A percentile compares a stretch with the other conserved stretches of the same genome.
Evolutionary conservation across 2,329 filamentous ascomycete genomes (phyloP).

Genomic region (Xylariaceae sp.): DNA sequence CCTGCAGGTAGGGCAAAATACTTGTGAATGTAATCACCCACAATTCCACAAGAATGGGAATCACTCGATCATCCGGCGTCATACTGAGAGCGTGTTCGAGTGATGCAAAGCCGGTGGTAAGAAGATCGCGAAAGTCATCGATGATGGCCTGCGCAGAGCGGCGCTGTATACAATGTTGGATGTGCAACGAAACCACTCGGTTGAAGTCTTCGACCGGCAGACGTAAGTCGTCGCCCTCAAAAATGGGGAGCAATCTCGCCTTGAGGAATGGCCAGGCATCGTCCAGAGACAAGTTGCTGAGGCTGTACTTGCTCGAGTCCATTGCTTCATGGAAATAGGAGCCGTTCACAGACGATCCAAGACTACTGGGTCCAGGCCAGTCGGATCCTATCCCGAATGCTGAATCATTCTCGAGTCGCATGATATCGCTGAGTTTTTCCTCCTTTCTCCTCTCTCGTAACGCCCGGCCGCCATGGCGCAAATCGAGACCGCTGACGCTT

Average conservation of each 20-base stretch:
- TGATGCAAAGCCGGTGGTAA: conserved; percentile 76
- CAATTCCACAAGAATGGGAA: conserved; percentile 83
- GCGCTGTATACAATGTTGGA: conserved; percentile 71
- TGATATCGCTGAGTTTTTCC: conserved; percentile 48
- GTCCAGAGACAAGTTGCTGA: conserved; percentile 66
- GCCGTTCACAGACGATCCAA: conserved; percentile 38
- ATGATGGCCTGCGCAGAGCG: conserved; percentile 65
- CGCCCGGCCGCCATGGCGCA: conserved; percentile 70
- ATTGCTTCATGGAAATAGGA: conserved; percentile 46
- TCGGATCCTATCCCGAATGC: conserved; percentile 38
- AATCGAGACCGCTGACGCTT: conserved; percentile 72
- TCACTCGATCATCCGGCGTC: conserved; percentile 79
- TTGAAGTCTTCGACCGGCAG: conserved; percentile 84
- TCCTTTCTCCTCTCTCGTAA: conserved; percentile 77
- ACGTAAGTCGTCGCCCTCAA: conserved; percentile 73
- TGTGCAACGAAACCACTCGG: conserved; percentile 69
- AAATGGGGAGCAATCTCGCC: conserved; percentile 69
- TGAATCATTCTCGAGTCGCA: conserved; percentile 49
- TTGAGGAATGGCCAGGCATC: conserved; percentile 80
- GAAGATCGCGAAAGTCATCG: conserved; percentile 69
- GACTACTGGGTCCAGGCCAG: conserved; percentile 51
- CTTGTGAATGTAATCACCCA: conserved; percentile 92
- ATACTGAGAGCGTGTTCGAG: conserved; percentile 77
- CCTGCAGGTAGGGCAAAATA: conserved; percentile 89
- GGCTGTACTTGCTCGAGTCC: conserved; percentile 55